Percentiles rank a stretch among this genome's conserved stretches.
Evolutionary conservation across 2,329 filamentous ascomycete genomes (phyloP).

Genomic region (Talaromyces albobiverticillius): DNA sequence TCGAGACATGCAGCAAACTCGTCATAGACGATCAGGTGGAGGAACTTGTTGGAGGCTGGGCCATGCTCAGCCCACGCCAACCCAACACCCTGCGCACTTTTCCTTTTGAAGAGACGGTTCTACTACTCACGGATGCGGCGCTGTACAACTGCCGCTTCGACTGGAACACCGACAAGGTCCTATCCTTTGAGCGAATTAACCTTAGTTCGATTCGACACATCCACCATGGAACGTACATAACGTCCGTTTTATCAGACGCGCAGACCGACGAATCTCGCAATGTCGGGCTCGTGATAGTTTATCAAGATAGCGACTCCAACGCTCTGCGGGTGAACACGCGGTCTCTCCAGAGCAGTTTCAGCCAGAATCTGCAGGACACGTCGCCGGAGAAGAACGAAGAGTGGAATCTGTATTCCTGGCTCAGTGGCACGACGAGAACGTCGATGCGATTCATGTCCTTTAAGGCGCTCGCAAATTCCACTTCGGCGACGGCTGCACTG

Average conservation of each 20-base stretch:
- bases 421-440: conserved; percentile 28
- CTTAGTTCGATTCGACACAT: conserved; percentile 71
- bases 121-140: conserved; percentile 80
- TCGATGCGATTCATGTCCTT: conserved; percentile 39
- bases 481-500: conserved; percentile 21
- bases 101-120: conserved; percentile 82
- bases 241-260: conserved; percentile 73
- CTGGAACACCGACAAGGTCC: conserved; percentile 92
- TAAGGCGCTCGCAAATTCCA: conserved; percentile 40
- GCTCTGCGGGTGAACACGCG: conserved; percentile 80
- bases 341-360: conserved; percentile 62
- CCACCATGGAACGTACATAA: conserved; percentile 83
- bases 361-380: conserved; percentile 37
- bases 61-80: conserved; percentile 71
- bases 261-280: conserved; percentile 78
- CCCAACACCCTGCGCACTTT: conserved; percentile 67
- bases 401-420: conserved; percentile 43
- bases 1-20: conserved; percentile 82
- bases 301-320: conserved; percentile 68
- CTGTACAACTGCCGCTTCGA: conserved; percentile 90
- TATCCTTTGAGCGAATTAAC: conserved; percentile 82
- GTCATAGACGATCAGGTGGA: conserved; percentile 81
- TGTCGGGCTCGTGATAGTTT: conserved; percentile 77
- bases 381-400: conserved; percentile 30
- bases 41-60: conserved; percentile 87